Percentiles rank a stretch among this genome's conserved stretches.
Conservation (phyloP, 495 filamentous ascomycete species). For the Sabuloglossum arenarium region DNA sequence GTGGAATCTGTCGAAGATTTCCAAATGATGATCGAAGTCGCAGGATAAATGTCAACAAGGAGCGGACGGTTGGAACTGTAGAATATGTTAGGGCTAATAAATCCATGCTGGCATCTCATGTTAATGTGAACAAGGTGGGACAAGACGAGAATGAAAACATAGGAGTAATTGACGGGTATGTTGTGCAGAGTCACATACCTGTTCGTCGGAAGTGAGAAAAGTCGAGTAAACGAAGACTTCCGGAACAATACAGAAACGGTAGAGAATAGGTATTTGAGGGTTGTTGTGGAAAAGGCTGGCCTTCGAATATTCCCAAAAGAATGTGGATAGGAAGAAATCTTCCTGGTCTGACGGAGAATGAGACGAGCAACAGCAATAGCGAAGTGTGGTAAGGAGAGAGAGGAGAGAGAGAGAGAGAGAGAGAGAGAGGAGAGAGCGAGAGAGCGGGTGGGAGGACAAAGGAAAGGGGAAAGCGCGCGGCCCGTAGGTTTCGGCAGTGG, state of each 20-base stretch:
- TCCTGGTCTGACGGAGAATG: constrained; percentile 1
- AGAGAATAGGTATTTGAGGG: neutral
- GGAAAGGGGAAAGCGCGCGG: neutral
- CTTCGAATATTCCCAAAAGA: neutral
- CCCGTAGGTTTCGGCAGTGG: neutral
- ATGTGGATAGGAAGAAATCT: constrained; percentile 2
- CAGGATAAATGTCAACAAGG: neutral
- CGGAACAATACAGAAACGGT: neutral
- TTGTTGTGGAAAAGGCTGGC: neutral
- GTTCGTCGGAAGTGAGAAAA: neutral
- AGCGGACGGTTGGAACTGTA: neutral
- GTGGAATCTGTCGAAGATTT: constrained; percentile 2
- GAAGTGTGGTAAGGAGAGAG: neutral
- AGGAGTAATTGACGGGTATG: too few relatives aligned
- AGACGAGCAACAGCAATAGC: neutral
- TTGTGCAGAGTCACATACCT: too few relatives aligned
- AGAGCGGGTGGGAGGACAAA: neutral
- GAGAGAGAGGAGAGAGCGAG: neutral
- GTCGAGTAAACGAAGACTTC: neutral
- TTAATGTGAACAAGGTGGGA: neutral
- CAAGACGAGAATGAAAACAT: too few relatives aligned
- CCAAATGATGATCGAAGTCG: neutral
- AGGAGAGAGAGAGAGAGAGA: neutral
- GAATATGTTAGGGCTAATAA: neutral
- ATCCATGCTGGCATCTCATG: neutral